phyloP scores from a whole-genome alignment of 768 basidiomycete genomes.

The Phanerochaete sordida region DNA sequence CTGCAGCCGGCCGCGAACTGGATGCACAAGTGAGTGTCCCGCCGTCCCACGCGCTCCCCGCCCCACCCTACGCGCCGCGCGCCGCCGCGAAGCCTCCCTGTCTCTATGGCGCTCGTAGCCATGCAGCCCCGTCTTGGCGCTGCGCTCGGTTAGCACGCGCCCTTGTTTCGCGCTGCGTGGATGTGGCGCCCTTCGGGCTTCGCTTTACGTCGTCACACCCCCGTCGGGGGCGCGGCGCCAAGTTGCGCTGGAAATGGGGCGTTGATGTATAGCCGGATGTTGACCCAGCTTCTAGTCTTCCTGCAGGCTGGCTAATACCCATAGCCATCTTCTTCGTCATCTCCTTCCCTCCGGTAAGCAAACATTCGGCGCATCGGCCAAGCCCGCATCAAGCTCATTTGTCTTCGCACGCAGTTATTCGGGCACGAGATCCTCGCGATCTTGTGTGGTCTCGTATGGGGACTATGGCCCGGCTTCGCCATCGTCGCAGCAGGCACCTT shows the following conservation, averaged over 20 bases:
- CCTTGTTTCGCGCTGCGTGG: not conserved
- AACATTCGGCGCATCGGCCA: not conserved
- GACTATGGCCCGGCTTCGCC: conserved; percentile 80
- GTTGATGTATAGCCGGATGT: not conserved
- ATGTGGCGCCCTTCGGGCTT: not conserved
- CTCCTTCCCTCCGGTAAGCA: conserved; percentile 36
- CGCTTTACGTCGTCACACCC: not conserved
- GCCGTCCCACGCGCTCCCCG: not conserved
- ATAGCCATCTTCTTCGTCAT: conserved; percentile 41
- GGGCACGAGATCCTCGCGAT: conserved; percentile 92
- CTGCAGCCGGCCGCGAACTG: conserved; percentile 62
- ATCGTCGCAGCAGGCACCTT: conserved; percentile 85
- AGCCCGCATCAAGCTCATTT: not conserved
- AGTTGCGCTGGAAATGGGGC: not conserved
- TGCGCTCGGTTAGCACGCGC: not conserved
- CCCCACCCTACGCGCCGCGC: not conserved
- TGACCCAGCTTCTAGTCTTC: conserved; percentile 17
- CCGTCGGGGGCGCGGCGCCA: not conserved
- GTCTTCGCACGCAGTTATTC: conserved; percentile 51
- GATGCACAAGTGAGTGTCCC: conserved; percentile 52
- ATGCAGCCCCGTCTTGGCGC: not conserved
- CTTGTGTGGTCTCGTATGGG: conserved; percentile 89
- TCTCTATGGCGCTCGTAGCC: not conserved
- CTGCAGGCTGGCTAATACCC: conserved; percentile 39
- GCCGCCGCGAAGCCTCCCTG: not conserved